These are phyloP conservation scores for Coemansia sp. DNA, from an alignment of 192 early-diverging fungal genomes.

Conservation along the genomic window DNA sequence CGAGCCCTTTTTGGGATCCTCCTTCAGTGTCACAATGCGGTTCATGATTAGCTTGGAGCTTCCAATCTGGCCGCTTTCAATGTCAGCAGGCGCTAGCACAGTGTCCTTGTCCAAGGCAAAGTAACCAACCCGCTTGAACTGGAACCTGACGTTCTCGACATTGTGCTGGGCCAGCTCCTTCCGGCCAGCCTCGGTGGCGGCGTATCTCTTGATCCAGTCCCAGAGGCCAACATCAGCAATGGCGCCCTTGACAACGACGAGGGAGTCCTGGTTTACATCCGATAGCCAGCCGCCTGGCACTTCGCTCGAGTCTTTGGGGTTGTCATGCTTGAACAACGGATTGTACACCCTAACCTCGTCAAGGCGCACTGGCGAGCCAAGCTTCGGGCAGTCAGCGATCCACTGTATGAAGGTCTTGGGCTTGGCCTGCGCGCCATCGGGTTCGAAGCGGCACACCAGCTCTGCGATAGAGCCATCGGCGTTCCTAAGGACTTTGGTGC, in stretches of 20 bases:
- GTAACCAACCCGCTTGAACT: conserved; percentile 96
- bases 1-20: conserved; percentile 62
- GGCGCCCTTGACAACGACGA: conserved; percentile 67
- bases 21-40: conserved; percentile 69
- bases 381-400: conserved; percentile 84
- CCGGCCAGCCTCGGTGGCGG: conserved; percentile 38
- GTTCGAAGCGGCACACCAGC: conserved; percentile 80
- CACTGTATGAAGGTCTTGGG: conserved; percentile 99
- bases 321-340: conserved; percentile 85
- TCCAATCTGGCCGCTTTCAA: conserved; percentile 60
- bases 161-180: conserved; percentile 58
- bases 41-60: conserved; percentile 63
- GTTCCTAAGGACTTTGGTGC: conserved; percentile 75
- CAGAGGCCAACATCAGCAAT: conserved; percentile 83
- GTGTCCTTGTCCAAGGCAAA: conserved; percentile 96
- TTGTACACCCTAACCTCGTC: conserved; percentile 84
- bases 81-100: conserved; percentile 58
- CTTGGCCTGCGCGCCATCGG: conserved; percentile 63
- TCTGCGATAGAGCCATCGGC: conserved; percentile 78
- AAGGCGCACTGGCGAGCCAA: conserved; percentile 78
- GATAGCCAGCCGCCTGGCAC: conserved; percentile 89
- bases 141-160: conserved; percentile 87
- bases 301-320: conserved; percentile 75
- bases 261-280: conserved; percentile 82
- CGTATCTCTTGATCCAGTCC: conserved; percentile 59